These are phyloP conservation scores for Zygotorulaspora chibaensis DNA, from an alignment of 805 yeast genomes.

Conservation along the genomic window DNA sequence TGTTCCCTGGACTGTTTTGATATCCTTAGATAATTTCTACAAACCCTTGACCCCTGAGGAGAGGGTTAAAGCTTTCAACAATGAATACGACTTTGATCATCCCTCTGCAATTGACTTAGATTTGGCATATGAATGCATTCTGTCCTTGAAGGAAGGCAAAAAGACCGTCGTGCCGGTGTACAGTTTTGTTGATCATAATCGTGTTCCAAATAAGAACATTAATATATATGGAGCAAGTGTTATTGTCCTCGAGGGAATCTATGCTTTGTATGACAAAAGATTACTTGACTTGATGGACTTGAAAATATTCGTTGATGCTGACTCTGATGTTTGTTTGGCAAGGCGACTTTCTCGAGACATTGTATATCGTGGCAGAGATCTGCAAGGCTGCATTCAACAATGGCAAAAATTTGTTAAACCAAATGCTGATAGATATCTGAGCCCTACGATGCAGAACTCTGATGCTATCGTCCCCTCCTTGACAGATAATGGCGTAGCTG, in stretches of 20 bases:
- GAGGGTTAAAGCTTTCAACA: constrained; percentile 56
- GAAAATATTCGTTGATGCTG: constrained; percentile 90
- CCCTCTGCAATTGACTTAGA: constrained; percentile 86
- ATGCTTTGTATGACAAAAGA: constrained; percentile 69
- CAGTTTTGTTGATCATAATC: constrained; percentile 59
- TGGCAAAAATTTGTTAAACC: constrained; percentile 94
- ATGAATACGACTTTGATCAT: constrained; percentile 79
- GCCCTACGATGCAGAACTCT: constrained; percentile 61
- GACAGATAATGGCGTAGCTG: constrained; percentile 74
- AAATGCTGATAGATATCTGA: constrained; percentile 60
- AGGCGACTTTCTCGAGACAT: constrained; percentile 86
- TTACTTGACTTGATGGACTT: constrained; percentile 74
- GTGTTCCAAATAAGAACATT: constrained; percentile 59
- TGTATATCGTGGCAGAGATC: constrained; percentile 77
- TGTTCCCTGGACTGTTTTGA: constrained; percentile 90
- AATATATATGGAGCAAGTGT: constrained; percentile 93
- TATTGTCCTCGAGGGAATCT: constrained; percentile 86
- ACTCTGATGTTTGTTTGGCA: constrained; percentile 86
- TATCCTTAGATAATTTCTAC: constrained; percentile 90
- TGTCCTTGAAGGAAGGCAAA: constrained; percentile 64
- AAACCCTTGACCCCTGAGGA: constrained; percentile 64
- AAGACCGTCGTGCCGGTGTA: constrained; percentile 63
- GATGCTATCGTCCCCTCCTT: constrained; percentile 91
- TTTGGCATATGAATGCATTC: constrained; percentile 56
- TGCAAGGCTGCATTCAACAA: constrained; percentile 75